Percentiles rank a stretch among this genome's conserved stretches.
phyloP scores from a whole-genome alignment of 768 basidiomycete genomes.

The Suillus lakei region DNA sequence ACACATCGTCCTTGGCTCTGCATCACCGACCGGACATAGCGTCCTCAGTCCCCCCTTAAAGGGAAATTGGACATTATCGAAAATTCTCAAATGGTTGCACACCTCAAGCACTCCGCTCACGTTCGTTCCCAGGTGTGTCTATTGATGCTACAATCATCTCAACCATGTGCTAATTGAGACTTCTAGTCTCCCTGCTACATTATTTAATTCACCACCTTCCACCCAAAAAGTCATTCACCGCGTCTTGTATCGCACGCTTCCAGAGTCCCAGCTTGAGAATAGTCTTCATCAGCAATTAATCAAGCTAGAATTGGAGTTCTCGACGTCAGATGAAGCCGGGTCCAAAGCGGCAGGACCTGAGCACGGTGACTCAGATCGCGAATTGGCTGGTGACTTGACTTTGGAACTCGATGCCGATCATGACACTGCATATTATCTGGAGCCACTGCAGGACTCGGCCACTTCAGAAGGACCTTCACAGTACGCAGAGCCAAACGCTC shows the following conservation, averaged over 20 bases:
- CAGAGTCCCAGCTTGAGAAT: conserved; percentile 16
- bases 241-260: conserved; percentile 49
- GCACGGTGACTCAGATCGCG: neutral
- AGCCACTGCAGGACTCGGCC: neutral
- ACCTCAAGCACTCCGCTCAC: conserved; percentile 34
- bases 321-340: conserved; percentile 3
- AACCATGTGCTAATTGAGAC: neutral
- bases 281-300: conserved; percentile 29
- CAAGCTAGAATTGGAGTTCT: conserved; percentile 46
- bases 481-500: neutral
- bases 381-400: neutral
- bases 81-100: conserved; percentile 52
- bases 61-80: conserved; percentile 43
- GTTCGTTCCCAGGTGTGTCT: conserved; percentile 58
- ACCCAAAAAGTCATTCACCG: conserved; percentile 48
- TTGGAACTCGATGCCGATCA: conserved; percentile 13
- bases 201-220: conserved; percentile 35
- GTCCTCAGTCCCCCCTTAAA: conserved; percentile 47
- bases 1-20: conserved; percentile 56
- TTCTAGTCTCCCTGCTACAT: conserved; percentile 43
- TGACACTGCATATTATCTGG: neutral
- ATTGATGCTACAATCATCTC: neutral
- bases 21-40: conserved; percentile 36
- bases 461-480: neutral
- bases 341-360: neutral